Evolutionary conservation across 805 yeast genomes (phyloP), one percentile per base, ranked within the genome.

Genomic region (Candida pseudoglaebosa): DNA sequence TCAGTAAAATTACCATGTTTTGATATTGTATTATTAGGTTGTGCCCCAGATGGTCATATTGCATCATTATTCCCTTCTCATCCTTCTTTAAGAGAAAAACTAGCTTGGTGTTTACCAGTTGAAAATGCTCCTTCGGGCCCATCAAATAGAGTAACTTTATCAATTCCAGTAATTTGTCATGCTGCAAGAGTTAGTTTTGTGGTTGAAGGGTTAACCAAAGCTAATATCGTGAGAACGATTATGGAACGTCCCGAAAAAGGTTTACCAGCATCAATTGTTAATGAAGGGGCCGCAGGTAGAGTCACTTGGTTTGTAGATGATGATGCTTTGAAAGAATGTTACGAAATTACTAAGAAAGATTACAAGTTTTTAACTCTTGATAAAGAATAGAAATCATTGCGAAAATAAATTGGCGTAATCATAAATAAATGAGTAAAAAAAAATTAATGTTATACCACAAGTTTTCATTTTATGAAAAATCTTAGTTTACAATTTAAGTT

Each of bases 31-130:
- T 69, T 93, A 48, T 71, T 93, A 42, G 99, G 99, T 18, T 91
- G 98, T 71, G 99, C 99, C 1, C 98, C 98, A 2, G 99, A 91
- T 61, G 99, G 99, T 16, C 99, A 91, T 61, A 86, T 88, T 55
- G 96, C 96, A 37, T 88, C 95, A n/a, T 74, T 91, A 40, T 91
- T 91, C 71, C 99, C 99, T 16, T 83, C 84, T 57, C 93, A 86
- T 54, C 93, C 86, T 49, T 83, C 85, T 40, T 69, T 91, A 48
- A 75, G 97, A 56, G 99, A 91, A 60, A 77, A 82, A 45, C 75
- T 84, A 49, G 97, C 97, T 1, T 91, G 98, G 97, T 90, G 90
- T 46, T 84, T 87, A 18, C 95, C 97, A 1, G 95, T 91, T 5
- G 83, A 78, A 46, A 84, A 88, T 42, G 95, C 97, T 0, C 98